phyloP scores from a whole-genome alignment of 2,329 filamentous ascomycete species.

The Trichoderma sp. region DNA sequence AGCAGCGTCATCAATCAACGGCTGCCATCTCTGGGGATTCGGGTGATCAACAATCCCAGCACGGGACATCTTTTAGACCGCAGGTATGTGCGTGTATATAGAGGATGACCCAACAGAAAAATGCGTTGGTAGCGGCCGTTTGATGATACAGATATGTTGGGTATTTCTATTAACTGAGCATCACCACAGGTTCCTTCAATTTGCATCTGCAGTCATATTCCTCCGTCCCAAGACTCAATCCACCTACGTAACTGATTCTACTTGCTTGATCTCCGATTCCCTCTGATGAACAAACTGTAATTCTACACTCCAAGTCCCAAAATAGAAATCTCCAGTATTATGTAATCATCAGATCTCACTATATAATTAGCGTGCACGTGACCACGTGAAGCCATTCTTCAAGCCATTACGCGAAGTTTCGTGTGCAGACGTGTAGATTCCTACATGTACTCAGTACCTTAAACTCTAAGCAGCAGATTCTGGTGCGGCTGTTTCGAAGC shows the following conservation, averaged over 20 bases:
- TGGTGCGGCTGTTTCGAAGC: not conserved
- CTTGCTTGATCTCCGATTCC: not conserved
- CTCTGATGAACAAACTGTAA: not conserved
- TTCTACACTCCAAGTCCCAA: not conserved
- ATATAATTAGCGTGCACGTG: not conserved
- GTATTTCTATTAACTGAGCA: not conserved
- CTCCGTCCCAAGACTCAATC: not conserved
- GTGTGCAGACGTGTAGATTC: constrained; percentile 5
- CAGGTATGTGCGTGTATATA: not conserved
- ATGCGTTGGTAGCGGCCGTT: not conserved
- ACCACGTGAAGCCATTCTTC: not conserved
- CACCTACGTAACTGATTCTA: not conserved
- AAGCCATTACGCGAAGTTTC: not conserved
- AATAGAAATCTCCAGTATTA: not conserved
- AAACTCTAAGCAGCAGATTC: too few species aligned
- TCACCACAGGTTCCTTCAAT: not conserved
- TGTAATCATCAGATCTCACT: not conserved
- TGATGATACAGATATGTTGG: not conserved
- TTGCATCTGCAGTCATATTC: not conserved
- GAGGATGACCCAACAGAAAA: not conserved
- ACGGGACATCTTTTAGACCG: constrained; percentile 7
- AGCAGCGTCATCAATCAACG: not conserved
- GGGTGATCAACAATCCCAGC: not conserved
- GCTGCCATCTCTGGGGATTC: not conserved
- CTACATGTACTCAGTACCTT: too few species aligned